Conservation (phyloP, 2,329 filamentous ascomycete species). For the Epichloe gansuensis region DNA sequence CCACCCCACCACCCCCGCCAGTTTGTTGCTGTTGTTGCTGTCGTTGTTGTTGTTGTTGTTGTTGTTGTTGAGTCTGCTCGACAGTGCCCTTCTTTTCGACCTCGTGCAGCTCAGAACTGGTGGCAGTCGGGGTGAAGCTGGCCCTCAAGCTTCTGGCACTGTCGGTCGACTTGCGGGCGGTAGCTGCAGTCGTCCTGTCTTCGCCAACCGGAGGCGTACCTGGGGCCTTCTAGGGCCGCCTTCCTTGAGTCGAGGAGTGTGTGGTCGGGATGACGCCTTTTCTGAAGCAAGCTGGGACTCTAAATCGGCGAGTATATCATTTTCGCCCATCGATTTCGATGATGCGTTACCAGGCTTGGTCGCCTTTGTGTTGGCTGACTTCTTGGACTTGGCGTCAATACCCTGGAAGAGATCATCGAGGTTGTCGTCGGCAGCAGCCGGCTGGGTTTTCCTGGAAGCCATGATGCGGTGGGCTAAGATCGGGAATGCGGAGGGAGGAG, state of each 20-base stretch:
- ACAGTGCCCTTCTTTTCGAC: conserved; percentile 38
- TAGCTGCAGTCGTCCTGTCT: conserved; percentile 38
- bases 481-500: neutral
- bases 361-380: conserved; percentile 29
- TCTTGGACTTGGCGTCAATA: conserved; percentile 41
- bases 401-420: conserved; percentile 54
- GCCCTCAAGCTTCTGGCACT: conserved; percentile 60
- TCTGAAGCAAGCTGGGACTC: conserved; percentile 60
- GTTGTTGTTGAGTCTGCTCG: conserved; percentile 29
- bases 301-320: conserved; percentile 79
- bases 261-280: conserved; percentile 61
- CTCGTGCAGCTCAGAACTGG: conserved; percentile 49
- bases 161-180: conserved; percentile 61
- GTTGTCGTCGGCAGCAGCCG: conserved; percentile 45
- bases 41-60: conserved; percentile 5
- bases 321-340: conserved; percentile 38
- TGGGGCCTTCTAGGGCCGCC: conserved; percentile 31
- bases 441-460: conserved; percentile 49
- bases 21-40: neutral
- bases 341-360: conserved; percentile 36
- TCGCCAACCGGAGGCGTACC: conserved; percentile 47
- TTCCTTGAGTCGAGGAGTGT: conserved; percentile 64
- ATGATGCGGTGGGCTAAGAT: conserved; percentile 25
- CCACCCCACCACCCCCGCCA: conserved; percentile 85
- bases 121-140: conserved; percentile 57